phyloP scores from a whole-genome alignment of 2,329 filamentous ascomycete species.

The Myriosclerotinia curreyana region DNA sequence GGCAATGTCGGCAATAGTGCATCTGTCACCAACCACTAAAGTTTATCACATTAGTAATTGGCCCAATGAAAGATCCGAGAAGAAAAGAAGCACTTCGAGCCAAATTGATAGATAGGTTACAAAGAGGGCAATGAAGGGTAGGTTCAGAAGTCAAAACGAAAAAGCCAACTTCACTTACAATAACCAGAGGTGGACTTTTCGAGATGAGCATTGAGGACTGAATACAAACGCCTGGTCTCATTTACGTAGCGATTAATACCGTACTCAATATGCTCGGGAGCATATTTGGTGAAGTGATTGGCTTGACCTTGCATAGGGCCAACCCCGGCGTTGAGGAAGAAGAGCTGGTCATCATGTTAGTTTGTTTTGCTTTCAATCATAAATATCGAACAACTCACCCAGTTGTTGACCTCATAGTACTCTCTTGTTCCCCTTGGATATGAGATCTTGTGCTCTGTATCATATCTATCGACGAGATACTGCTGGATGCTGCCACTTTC shows the following conservation, averaged over 20 bases:
- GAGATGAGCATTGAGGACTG: conserved; percentile 72
- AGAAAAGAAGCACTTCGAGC: neutral
- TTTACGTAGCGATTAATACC: conserved; percentile 78
- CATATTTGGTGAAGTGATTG: conserved; percentile 81
- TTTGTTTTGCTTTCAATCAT: neutral
- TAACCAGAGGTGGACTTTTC: conserved; percentile 53
- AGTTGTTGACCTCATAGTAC: conserved; percentile 76
- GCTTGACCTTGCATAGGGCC: conserved; percentile 83
- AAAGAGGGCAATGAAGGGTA: neutral
- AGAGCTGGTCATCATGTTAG: conserved; percentile 42
- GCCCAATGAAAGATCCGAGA: neutral
- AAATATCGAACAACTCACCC: conserved; percentile 48
- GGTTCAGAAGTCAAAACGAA: neutral
- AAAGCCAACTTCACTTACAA: conserved; percentile 26
- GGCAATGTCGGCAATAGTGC: conserved; percentile 75
- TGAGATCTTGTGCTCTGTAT: conserved; percentile 76
- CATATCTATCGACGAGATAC: conserved; percentile 80
- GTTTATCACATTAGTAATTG: neutral
- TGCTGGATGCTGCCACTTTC: conserved; percentile 82
- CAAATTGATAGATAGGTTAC: neutral
- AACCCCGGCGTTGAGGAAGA: conserved; percentile 75
- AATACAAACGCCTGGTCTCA: conserved; percentile 79
- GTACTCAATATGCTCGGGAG: conserved; percentile 78
- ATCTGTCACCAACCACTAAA: conserved; percentile 59
- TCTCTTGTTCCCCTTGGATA: conserved; percentile 72